Evolutionary conservation across 805 yeast genomes (phyloP), one percentile per base, ranked within the genome.

Genomic region (Candida manassasensis): DNA sequence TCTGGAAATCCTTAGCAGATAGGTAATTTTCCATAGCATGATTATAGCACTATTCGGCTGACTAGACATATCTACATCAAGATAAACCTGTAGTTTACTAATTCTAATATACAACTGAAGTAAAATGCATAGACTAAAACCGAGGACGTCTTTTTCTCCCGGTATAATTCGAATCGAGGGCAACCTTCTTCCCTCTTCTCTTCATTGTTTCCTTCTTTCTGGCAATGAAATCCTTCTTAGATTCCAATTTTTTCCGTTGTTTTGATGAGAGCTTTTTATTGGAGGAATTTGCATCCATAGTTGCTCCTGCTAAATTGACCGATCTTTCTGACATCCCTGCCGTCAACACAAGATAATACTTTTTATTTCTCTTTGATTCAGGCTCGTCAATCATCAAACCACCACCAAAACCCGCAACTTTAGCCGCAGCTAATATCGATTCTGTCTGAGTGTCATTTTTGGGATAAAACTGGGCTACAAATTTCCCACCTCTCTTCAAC

Each of bases 391-490:
- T 75, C 16, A 93, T 88, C 46, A 90, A 69, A 43, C 98, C 98
- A 53, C 98, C 97, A 38, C 87, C 90, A 58, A 93, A 93, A 1
- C 98, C 98, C 0, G 97, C 82, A 4, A 84, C 80, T 59, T 88
- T 90, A 7, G 98, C 97, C 16, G 95, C 84, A 26, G 72, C 71
- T 36, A 85, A 65, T 19, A 93, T 86, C 32, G 77, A 72, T 40
- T 85, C 83, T 7, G 81, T 79, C 59, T 93, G 97, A 21, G 70
- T 74, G 45, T 93, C 96, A 59, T 88, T 84, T 57, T 79, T 78
- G 8, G 98, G 98, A 61, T 93, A 93, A 56, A 90, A 93, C 61
- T 93, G 98, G 14, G 96, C 96, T 18, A 86, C 96, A 46, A 90
- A 95, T 61, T 93, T 93, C 5, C 98, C 98, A 32, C 98, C 98